Evolutionary conservation across 768 basidiomycete species (phyloP), one percentile per base, ranked within the genome.

Genomic region (Myochromella boudieri): DNA sequence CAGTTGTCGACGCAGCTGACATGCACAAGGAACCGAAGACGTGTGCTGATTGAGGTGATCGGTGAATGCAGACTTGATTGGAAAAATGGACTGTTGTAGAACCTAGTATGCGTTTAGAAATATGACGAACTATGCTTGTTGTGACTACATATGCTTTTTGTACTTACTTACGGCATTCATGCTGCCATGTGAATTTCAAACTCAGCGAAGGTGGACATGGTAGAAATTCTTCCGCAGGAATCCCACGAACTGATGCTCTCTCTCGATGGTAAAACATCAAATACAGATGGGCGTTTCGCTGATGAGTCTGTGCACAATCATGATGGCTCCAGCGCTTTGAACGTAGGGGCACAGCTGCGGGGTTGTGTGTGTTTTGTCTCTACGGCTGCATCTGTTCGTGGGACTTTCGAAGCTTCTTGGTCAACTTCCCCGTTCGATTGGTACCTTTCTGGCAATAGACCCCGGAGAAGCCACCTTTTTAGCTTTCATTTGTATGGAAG

Each of bases 391-490:
- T 52, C 57, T 50, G 59, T 68, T 65, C 71, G 71, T 73, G 74
- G 65, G 74, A 75, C 58, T 66, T 64, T 58, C 61, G 70, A 72
- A 71, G 65, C 57, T 53, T 52, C 58, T 66, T 67, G 61, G 63
- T 65, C 63, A 64, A 68, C 63, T 71, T 72, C 69, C 69, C 62
- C 69, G 71, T 69, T 66, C 64, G 62, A 69, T 63, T 58, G 57
- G 58, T 63, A 61, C 64, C 70, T 75, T 74, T 74, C 70, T 72
- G 67, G 70, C 63, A 71, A 74, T 68, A 74, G 75, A 78, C 69
- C 70, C 78, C 72, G 72, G 72, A 75, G 77, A 74, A 75, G 74
- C 70, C 46, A 33, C 68, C 69, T 65, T 34, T 72, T 72, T 69
- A 70, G 71, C 71, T 74, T 72, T 71, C 69, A 74, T 72, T 71